Conservation (phyloP, 345 rosid species). For the Triadica sebifera region DNA sequence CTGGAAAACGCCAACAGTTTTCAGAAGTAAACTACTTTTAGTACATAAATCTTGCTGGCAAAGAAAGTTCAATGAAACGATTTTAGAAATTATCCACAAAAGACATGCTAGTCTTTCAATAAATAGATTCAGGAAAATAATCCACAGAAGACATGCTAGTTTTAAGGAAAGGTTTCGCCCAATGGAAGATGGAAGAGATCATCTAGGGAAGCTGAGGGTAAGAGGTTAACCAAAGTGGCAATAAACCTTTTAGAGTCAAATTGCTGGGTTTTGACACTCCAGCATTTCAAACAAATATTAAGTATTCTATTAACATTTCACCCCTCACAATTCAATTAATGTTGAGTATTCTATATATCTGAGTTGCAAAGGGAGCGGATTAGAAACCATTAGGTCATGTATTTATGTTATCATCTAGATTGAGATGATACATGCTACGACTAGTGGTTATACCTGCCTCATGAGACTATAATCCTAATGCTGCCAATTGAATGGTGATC, state of each 20-base stretch:
- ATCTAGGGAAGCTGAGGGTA: neutral
- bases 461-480: neutral
- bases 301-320: too few species aligned
- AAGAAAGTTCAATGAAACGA: neutral
- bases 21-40: slow-evolving; percentile 10
- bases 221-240: neutral
- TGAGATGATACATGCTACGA: neutral
- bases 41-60: neutral
- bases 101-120: neutral
- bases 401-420: neutral
- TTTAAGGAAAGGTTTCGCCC: neutral
- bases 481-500: neutral
- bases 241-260: neutral
- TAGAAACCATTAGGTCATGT: neutral
- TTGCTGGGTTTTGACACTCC: neutral
- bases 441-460: neutral
- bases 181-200: neutral
- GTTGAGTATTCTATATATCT: neutral
- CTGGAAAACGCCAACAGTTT: slow-evolving; percentile 44
- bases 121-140: neutral
- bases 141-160: too few species aligned
- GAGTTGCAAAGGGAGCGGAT: neutral
- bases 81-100: neutral
- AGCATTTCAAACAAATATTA: neutral
- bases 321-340: neutral